phyloP scores from a whole-genome alignment of 257 asterid species.

The Buddleja alternifolia region DNA sequence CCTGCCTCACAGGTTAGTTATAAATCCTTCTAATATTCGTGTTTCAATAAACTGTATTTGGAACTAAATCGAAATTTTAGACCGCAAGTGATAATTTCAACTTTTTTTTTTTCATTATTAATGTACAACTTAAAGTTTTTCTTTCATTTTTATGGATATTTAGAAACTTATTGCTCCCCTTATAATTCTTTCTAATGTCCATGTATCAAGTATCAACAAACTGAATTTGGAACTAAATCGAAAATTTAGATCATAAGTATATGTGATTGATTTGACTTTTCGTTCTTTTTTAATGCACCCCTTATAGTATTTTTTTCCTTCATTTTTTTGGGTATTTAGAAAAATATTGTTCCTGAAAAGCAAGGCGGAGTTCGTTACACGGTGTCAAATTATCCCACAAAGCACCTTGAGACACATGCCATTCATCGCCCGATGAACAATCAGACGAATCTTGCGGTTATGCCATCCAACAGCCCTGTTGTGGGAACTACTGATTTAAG shows the following conservation, averaged over 20 bases:
- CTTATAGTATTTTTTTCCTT: too few relatives aligned
- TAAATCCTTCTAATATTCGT: not conserved
- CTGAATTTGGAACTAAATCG: not conserved
- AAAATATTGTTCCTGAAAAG: conserved; percentile 43
- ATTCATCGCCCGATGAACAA: conserved; percentile 22
- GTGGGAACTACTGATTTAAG: conserved; percentile 80
- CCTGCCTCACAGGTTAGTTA: conserved; percentile 48
- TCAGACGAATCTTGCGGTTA: conserved; percentile 25
- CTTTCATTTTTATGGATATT: conserved; percentile 10
- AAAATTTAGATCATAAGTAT: not conserved
- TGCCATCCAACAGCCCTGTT: conserved; percentile 42
- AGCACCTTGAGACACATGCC: conserved; percentile 32
- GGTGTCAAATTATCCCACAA: conserved; percentile 41
- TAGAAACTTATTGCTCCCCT: conserved; percentile 48
- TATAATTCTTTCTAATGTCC: too few relatives aligned
- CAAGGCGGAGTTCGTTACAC: conserved; percentile 51
- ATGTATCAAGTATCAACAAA: too few relatives aligned
- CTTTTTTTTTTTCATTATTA: not conserved
- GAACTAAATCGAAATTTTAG: not conserved
- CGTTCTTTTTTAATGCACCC: not conserved
- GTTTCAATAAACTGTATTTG: not conserved
- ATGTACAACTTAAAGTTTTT: too few relatives aligned
- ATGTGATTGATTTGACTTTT: not conserved
- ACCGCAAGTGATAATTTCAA: not conserved
- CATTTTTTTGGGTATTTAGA: conserved; percentile 41